These are phyloP conservation scores for Jatropha multifida DNA, from an alignment of 441 rosid species.

Conservation along the genomic window DNA sequence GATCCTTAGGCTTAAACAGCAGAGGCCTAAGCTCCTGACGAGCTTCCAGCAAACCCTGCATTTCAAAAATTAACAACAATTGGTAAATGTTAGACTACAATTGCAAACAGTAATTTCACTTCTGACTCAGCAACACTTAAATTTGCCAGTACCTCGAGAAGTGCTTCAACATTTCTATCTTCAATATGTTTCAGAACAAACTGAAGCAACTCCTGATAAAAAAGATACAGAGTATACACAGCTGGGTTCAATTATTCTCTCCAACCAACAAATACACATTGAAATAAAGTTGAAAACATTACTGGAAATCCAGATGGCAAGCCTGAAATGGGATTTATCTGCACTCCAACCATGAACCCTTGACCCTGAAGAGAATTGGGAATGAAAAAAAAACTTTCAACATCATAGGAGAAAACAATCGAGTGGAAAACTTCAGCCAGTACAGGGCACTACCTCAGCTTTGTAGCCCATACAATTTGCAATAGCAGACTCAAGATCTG, in stretches of 20 bases:
- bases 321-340: conserved; percentile 84
- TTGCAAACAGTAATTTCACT: conserved; percentile 4
- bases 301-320: conserved; percentile 94
- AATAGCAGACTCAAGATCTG: conserved; percentile 97
- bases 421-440: conserved; percentile 26
- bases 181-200: conserved; percentile 82
- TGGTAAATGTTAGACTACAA: conserved; percentile 6
- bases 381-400: conserved; percentile 15
- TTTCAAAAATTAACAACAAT: conserved; percentile 14
- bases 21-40: conserved; percentile 91
- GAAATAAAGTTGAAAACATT: conserved; percentile 37
- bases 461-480: conserved; percentile 96
- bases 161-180: conserved; percentile 85
- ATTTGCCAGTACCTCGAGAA: conserved; percentile 72
- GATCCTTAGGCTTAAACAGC: conserved; percentile 63
- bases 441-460: conserved; percentile 54
- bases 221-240: conserved; percentile 17
- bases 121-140: background rate
- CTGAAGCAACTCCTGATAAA: conserved; percentile 72
- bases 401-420: conserved; percentile 24
- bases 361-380: conserved; percentile 62
- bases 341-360: conserved; percentile 99
- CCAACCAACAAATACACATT: conserved; percentile 16
- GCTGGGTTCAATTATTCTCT: conserved; percentile 3
- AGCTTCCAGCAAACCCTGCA: conserved; percentile 93